These are phyloP conservation scores for Hirsutella minnesotensis DNA, from an alignment of 2,329 filamentous ascomycete genomes.

Conservation along the genomic window DNA sequence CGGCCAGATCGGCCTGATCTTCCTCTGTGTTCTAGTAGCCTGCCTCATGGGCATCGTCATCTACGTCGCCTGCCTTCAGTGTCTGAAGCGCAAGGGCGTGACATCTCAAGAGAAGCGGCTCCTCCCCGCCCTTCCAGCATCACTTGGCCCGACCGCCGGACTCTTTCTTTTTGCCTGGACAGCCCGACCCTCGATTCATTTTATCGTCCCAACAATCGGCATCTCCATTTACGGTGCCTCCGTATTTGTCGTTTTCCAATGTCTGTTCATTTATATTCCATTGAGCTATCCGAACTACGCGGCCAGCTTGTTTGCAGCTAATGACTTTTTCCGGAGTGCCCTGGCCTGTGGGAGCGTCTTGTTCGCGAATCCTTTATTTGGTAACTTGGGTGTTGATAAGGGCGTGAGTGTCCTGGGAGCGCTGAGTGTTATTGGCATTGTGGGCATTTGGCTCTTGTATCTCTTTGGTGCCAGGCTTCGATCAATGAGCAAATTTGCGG, in stretches of 20 bases:
- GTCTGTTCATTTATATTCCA: constrained; percentile 48
- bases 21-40: constrained; percentile 47
- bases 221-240: constrained; percentile 40
- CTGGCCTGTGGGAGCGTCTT: constrained; percentile 49
- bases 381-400: constrained; percentile 44
- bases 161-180: constrained; percentile 52
- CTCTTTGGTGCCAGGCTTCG: constrained; percentile 43
- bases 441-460: constrained; percentile 48
- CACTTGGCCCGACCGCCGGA: constrained; percentile 42
- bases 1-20: constrained; percentile 46
- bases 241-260: constrained; percentile 45
- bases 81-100: too few relatives aligned
- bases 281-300: constrained; percentile 44
- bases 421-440: constrained; percentile 37
- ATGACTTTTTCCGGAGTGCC: constrained; percentile 46
- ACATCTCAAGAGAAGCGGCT: constrained; percentile 44
- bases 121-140: constrained; percentile 39
- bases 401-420: constrained; percentile 47
- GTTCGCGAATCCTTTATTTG: constrained; percentile 47
- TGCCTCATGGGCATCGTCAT: constrained; percentile 37
- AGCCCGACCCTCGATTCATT: constrained; percentile 35
- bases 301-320: constrained; percentile 47
- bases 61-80: constrained; percentile 40
- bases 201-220: constrained; percentile 43
- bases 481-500: constrained; percentile 47